phyloP scores from a whole-genome alignment of 2,329 filamentous ascomycete genomes.

The Aureobasidium melanogenum region DNA sequence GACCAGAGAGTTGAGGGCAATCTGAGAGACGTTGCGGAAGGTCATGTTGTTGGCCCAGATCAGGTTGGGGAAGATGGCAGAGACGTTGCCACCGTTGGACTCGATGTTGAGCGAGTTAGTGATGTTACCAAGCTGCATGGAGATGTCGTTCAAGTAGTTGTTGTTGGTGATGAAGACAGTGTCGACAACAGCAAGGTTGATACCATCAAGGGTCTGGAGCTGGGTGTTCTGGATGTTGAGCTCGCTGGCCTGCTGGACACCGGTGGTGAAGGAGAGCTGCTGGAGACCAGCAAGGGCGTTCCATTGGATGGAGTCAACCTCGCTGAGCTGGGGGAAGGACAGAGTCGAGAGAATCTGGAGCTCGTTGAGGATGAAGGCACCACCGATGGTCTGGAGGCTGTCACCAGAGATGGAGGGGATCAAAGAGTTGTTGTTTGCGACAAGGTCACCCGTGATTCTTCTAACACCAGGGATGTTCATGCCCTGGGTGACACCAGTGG shows the following conservation, averaged over 20 bases:
- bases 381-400: conserved; percentile 56
- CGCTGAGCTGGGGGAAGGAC: conserved; percentile 54
- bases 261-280: conserved; percentile 50
- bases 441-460: conserved; percentile 50
- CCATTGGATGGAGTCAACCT: conserved; percentile 61
- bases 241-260: conserved; percentile 57
- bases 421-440: conserved; percentile 45
- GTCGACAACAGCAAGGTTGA: conserved; percentile 66
- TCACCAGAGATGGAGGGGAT: conserved; percentile 56
- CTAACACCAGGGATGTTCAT: conserved; percentile 56
- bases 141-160: conserved; percentile 64
- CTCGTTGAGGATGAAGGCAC: conserved; percentile 60
- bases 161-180: conserved; percentile 87
- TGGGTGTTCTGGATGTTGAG: conserved; percentile 81
- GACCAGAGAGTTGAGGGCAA: conserved; percentile 64
- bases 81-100: conserved; percentile 68
- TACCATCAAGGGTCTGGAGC: conserved; percentile 67
- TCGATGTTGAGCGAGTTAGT: conserved; percentile 62
- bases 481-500: conserved; percentile 43
- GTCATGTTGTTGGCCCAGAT: conserved; percentile 71
- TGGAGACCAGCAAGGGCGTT: conserved; percentile 59
- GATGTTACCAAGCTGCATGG: conserved; percentile 70
- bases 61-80: conserved; percentile 69
- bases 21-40: conserved; percentile 67
- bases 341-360: conserved; percentile 62